Base-by-base conservation (phyloP, 2,329 filamentous ascomycete species). In the Alternaria burnsii region DNA sequence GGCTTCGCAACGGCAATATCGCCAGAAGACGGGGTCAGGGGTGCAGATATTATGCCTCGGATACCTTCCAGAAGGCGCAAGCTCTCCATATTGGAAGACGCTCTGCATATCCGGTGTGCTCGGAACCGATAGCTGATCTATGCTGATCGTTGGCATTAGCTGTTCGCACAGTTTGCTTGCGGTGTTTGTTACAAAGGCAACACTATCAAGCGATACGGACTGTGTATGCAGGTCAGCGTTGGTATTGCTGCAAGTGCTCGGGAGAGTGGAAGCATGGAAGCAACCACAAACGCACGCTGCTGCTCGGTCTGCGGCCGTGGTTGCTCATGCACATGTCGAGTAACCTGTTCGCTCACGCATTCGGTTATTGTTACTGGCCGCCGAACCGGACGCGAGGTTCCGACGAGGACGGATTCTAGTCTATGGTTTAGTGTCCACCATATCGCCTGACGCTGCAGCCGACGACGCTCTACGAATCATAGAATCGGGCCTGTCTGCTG, bases 241-340 rank as follows among this genome's bases (percentile, higher is more conserved):
- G 52, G 47, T 24, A 43, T 42, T 40, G 56, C 67, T 67, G 71
- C 70, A 68, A 61, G 59, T 62, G 62, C 62, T 46, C 46, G 38
- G 46, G 52, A 54, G 48, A 58, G 36, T 54, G 53, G 42, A 62
- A 60, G 47, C 58, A 52, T 54, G 53, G 42, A 62, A 60, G 47
- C 59, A 52, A 63, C 60, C 64, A 65, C 63, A 62, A 69, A 63
- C 65, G 59, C 59, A 56, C 41, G 53, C 51, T 61, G 65, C 58
- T 67, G 18, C 59, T 58, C 60, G 30, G 34, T 30, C 56, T 69
- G 71, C 64, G 67, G 60, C 61, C 58, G 56, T 67, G 30, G 65
- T 67, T 71, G 65, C 71, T 69, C 68, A 68, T 66, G 70, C 67
- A 66, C 55, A 67, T 57, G 71, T 68, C 69, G 68, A 58, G 69